Evolutionary conservation across 2,329 filamentous ascomycete genomes (phyloP).

Genomic region (Ilyonectria destructans): DNA sequence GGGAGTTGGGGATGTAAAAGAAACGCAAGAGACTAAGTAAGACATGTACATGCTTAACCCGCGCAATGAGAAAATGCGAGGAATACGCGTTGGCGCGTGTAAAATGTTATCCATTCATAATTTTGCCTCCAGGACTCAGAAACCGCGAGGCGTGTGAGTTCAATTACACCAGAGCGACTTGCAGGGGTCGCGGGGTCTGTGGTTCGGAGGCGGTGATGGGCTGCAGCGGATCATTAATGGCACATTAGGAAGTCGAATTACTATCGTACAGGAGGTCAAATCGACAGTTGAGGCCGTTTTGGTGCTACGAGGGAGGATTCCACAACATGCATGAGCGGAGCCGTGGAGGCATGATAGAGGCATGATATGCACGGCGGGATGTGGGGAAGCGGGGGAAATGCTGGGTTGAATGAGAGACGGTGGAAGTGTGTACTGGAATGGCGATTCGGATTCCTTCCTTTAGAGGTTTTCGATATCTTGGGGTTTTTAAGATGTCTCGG

Average conservation of each 20-base stretch:
- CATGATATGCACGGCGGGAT: conserved; percentile 27
- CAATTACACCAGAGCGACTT: neutral
- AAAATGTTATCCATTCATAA: neutral
- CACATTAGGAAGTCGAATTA: neutral
- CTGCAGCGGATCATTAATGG: conserved; percentile 8
- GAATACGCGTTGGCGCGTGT: neutral
- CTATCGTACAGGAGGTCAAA: neutral
- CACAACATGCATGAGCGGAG: conserved; percentile 29
- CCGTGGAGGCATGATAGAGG: conserved; percentile 9
- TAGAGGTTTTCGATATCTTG: neutral
- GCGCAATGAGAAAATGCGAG: neutral
- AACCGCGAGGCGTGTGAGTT: neutral
- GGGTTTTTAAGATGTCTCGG: neutral
- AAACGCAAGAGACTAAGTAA: conserved; percentile 1
- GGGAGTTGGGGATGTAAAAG: neutral
- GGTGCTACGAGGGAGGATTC: conserved; percentile 21
- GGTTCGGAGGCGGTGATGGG: neutral
- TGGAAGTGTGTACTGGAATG: conserved; percentile 8
- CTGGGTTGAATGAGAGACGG: neutral
- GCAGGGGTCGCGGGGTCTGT: neutral
- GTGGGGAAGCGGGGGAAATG: conserved; percentile 28
- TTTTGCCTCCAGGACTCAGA: neutral
- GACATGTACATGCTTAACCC: conserved; percentile 1
- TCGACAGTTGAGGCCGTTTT: neutral
- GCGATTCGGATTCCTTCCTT: neutral